Percentiles rank a stretch among this genome's conserved stretches.
These are phyloP conservation scores for Tephrocybe sp. DNA, from an alignment of 768 basidiomycete species.

Conservation along the genomic window DNA sequence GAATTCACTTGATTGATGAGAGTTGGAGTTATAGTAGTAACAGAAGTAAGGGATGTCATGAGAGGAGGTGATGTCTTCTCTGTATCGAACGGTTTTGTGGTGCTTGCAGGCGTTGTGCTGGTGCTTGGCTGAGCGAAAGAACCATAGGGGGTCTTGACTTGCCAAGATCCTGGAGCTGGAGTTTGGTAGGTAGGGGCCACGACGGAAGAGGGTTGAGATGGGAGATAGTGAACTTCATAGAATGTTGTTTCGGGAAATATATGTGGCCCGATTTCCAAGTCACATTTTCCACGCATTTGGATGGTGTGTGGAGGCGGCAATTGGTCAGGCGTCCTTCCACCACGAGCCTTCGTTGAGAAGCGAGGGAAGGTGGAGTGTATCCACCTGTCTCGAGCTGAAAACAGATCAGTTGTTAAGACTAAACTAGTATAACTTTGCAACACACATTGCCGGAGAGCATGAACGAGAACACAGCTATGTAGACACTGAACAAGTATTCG, in stretches of 20 bases:
- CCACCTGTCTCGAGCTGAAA: conserved; percentile 71
- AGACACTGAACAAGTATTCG: not conserved
- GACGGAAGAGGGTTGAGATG: conserved; percentile 24
- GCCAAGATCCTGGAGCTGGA: conserved; percentile 22
- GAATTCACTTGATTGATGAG: conserved; percentile 64
- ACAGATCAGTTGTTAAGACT: conserved; percentile 11
- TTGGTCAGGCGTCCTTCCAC: conserved; percentile 51
- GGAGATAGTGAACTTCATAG: conserved; percentile 73
- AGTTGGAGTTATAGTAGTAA: conserved; percentile 52
- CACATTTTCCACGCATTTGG: conserved; percentile 64
- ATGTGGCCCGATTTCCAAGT: conserved; percentile 76
- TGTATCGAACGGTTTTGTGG: not conserved
- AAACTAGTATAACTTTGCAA: conserved; percentile 6
- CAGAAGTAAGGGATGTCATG: conserved; percentile 43
- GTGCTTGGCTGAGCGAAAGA: conserved; percentile 15
- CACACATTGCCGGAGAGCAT: conserved; percentile 73
- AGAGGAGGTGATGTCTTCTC: conserved; percentile 33
- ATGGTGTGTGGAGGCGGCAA: conserved; percentile 67
- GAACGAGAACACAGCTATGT: conserved; percentile 65
- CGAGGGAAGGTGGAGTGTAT: conserved; percentile 65
- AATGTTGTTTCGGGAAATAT: conserved; percentile 65
- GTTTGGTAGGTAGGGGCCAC: conserved; percentile 21
- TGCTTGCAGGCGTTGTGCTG: not conserved
- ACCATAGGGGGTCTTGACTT: conserved; percentile 26
- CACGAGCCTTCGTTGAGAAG: conserved; percentile 66